Evolutionary conservation across 2,329 filamentous ascomycete species (phyloP).

Genomic region (Lasiodiplodia sp.): DNA sequence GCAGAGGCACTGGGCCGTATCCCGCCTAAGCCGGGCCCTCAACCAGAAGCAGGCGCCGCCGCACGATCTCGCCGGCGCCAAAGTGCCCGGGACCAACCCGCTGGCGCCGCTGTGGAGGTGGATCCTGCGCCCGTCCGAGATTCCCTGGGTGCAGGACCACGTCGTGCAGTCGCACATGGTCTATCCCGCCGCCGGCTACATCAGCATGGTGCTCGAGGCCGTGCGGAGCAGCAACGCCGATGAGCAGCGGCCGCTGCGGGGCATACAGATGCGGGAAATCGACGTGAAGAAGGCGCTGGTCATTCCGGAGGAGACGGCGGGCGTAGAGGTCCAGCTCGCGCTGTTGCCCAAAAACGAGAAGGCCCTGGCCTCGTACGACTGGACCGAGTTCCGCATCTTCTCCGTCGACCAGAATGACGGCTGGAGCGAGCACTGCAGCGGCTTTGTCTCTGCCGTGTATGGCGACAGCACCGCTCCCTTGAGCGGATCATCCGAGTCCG

Average conservation of each 20-base stretch:
- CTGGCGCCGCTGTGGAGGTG: slow-evolving; percentile 33
- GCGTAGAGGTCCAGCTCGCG: slow-evolving; percentile 9
- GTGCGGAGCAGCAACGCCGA: background rate
- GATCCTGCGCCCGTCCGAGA: slow-evolving; percentile 34
- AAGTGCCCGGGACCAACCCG: slow-evolving; percentile 35
- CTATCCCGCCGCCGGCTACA: slow-evolving; percentile 42
- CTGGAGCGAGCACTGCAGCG: slow-evolving; percentile 18
- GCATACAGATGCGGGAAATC: slow-evolving; percentile 6
- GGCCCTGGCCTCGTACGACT: background rate
- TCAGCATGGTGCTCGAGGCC: slow-evolving; percentile 43
- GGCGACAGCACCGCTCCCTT: too few relatives aligned
- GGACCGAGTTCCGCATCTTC: slow-evolving; percentile 23
- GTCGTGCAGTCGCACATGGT: slow-evolving; percentile 37
- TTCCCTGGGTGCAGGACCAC: slow-evolving; percentile 37
- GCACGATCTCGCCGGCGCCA: slow-evolving; percentile 37
- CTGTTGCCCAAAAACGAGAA: background rate
- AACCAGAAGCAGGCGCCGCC: background rate
- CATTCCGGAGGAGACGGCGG: background rate
- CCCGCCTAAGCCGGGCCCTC: slow-evolving; percentile 29
- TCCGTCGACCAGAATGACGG: background rate
- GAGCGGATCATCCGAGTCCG: too few relatives aligned
- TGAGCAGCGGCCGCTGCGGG: background rate
- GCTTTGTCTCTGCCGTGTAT: background rate
- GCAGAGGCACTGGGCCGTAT: slow-evolving; percentile 33
- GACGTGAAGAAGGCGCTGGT: background rate